Conservation (phyloP, 1,139 yeast species). For the Geotrichum phurueaensis region DNA sequence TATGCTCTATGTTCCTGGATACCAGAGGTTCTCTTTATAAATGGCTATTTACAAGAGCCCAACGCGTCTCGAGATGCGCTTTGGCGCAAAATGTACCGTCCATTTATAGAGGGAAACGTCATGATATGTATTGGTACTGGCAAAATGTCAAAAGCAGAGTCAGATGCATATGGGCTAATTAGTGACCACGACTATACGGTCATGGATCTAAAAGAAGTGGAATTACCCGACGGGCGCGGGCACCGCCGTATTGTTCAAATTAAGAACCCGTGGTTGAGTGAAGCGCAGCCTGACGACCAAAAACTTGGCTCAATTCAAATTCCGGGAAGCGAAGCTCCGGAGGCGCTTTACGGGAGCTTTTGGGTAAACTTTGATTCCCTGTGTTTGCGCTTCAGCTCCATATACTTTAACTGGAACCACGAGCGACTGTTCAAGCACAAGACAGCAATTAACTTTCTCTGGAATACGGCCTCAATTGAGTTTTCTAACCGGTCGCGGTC, state of each 20-base stretch:
- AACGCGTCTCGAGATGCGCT: constrained; percentile 31
- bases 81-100: constrained; percentile 36
- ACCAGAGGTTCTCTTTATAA: constrained; percentile 53
- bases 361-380: constrained; percentile 37
- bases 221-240: constrained; percentile 18
- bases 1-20: constrained; percentile 64
- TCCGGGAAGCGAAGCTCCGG: constrained; percentile 16
- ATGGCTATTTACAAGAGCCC: constrained; percentile 26
- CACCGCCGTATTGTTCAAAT: constrained; percentile 33
- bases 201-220: constrained; percentile 33
- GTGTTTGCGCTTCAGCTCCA: constrained; percentile 46
- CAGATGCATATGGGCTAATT: constrained; percentile 41
- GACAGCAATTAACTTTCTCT: constrained; percentile 36
- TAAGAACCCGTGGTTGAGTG: constrained; percentile 51
- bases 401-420: constrained; percentile 64
- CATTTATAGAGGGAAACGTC: constrained; percentile 37
- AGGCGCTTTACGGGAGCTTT: constrained; percentile 20
- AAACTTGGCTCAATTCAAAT: constrained; percentile 14
- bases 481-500: constrained; percentile 14
- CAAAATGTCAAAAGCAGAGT: constrained; percentile 38
- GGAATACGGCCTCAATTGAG: constrained; percentile 21
- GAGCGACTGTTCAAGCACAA: constrained; percentile 37
- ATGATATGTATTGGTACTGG: constrained; percentile 70
- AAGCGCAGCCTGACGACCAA: constrained; percentile 13
- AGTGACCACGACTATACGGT: constrained; percentile 69